Percentiles rank a stretch among this genome's conserved stretches.
These are phyloP conservation scores for Mortierella claussenii DNA, from an alignment of 192 early-diverging fungal genomes.

Conservation along the genomic window DNA sequence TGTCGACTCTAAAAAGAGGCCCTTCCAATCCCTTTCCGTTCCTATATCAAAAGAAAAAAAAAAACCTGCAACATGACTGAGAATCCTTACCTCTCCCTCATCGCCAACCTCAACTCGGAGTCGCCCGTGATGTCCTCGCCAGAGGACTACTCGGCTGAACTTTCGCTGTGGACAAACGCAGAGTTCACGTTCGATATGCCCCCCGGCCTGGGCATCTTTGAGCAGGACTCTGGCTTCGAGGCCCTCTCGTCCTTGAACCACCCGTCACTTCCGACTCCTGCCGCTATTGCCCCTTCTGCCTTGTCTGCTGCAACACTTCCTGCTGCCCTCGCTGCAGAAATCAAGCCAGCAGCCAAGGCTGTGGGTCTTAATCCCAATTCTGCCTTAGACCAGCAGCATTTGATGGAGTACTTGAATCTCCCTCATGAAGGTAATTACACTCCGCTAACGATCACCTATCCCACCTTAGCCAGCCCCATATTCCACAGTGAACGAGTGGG, in stretches of 20 bases:
- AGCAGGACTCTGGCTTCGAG: slow-evolving; percentile 53
- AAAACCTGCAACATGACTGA: slow-evolving; percentile 25
- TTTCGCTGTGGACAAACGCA: slow-evolving; percentile 74
- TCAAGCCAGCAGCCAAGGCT: not conserved
- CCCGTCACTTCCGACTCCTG: slow-evolving; percentile 20
- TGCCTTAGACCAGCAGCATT: slow-evolving; percentile 47
- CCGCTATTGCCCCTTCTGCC: not conserved
- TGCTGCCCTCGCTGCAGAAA: not conserved
- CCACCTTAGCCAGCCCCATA: too few relatives aligned
- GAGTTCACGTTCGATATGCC: slow-evolving; percentile 76
- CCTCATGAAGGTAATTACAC: slow-evolving; percentile 40
- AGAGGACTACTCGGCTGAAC: slow-evolving; percentile 74
- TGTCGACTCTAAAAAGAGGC: slow-evolving; percentile 48
- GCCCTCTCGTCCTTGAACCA: slow-evolving; percentile 39
- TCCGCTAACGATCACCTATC: not conserved
- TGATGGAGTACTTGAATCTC: slow-evolving; percentile 53
- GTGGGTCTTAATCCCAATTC: slow-evolving; percentile 41
- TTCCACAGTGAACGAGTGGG: too few relatives aligned
- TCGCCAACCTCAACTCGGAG: slow-evolving; percentile 48
- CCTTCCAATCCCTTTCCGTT: not conserved
- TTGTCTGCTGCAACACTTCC: not conserved
- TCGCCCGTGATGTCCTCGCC: slow-evolving; percentile 49
- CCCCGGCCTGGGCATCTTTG: slow-evolving; percentile 65
- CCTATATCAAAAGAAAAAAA: not conserved
- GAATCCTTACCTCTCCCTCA: slow-evolving; percentile 41